Evolutionary conservation across 176 grass and related monocot genomes (phyloP), one percentile per base, ranked within the genome.

Genomic region (barley (Hordeum vulgare)): DNA sequence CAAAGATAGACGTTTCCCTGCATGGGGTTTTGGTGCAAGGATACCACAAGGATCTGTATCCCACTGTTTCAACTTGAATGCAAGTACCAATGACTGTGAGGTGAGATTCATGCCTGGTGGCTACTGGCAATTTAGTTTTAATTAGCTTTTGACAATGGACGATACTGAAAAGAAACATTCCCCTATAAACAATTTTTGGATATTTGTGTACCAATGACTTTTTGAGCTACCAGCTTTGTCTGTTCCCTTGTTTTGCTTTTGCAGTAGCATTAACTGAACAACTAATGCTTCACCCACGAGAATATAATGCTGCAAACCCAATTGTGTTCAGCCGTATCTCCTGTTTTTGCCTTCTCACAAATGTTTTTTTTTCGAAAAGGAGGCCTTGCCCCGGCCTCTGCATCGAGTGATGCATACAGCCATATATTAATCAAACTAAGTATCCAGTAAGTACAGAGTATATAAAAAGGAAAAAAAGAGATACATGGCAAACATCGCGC

Each of bases 11-110:
- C 80, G 60, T 11, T 96, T 99, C 72, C 93, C 93, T 71, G 89
- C 91, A 35, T 99, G 96, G 96, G 96, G 96, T 83, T 99, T 99
- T 84, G 96, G 96, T 80, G 93, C 87, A 76, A 96, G 28, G 86
- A 83, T 57, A 39, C 39, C 69, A 47, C 64, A 90, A 14, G 89
- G 75, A 13, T 53, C 49, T 25, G 36, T 96, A 81, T 99, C 93
- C 57, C 96, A 99, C 37, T 94, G 93, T 64, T 99, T 99, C 85
- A 99, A 96, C 74, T 78, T 99, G 85, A 96, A 96, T 81, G 73
- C 76, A 81, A 44, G 40, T 49, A 63, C 79, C 9, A 85, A 86
- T 53, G 88, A 88, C 36, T 80, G 59, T 81, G 93, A 92, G 93
- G 93, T 92, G 62, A 86, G 81, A 15, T 84, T 63, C 66, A 77